Evolutionary conservation across 2,329 filamentous ascomycete species (phyloP).

Genomic region (Aureobasidium namibiae): DNA sequence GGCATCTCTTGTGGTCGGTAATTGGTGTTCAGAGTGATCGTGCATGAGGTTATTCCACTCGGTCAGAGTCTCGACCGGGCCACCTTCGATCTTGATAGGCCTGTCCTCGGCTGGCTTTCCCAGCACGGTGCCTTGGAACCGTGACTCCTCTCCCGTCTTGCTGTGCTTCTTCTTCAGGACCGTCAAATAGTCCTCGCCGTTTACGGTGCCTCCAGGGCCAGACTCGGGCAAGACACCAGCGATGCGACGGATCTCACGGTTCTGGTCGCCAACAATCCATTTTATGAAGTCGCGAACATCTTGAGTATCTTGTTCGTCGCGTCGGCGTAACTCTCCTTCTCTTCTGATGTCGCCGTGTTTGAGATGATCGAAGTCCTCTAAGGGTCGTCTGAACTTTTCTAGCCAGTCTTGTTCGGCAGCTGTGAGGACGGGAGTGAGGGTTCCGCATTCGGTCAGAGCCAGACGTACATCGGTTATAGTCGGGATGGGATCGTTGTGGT

Average conservation of each 20-base stretch:
- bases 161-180: conserved; percentile 84
- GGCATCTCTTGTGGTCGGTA: conserved; percentile 2
- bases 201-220: conserved; percentile 42
- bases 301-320: conserved; percentile 62
- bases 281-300: conserved; percentile 70
- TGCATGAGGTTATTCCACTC: conserved; percentile 47
- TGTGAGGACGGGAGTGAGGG: conserved; percentile 60
- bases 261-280: conserved; percentile 68
- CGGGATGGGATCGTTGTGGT: conserved; percentile 56
- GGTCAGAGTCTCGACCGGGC: conserved; percentile 56
- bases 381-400: conserved; percentile 40
- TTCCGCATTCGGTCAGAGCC: conserved; percentile 74
- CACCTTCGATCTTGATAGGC: conserved; percentile 71
- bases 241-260: conserved; percentile 73
- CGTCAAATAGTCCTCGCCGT: conserved; percentile 40
- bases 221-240: conserved; percentile 54
- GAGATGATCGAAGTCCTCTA: conserved; percentile 33
- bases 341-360: conserved; percentile 29
- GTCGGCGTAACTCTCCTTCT: conserved; percentile 34
- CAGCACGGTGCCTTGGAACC: conserved; percentile 76
- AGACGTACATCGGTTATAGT: conserved; percentile 72
- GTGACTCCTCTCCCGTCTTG: conserved; percentile 77
- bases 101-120: conserved; percentile 65
- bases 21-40: conserved; percentile 7
- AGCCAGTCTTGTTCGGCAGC: conserved; percentile 60